These are phyloP conservation scores for Coniochaeta ligniaria DNA, from an alignment of 2,329 filamentous ascomycete genomes.

Conservation along the genomic window DNA sequence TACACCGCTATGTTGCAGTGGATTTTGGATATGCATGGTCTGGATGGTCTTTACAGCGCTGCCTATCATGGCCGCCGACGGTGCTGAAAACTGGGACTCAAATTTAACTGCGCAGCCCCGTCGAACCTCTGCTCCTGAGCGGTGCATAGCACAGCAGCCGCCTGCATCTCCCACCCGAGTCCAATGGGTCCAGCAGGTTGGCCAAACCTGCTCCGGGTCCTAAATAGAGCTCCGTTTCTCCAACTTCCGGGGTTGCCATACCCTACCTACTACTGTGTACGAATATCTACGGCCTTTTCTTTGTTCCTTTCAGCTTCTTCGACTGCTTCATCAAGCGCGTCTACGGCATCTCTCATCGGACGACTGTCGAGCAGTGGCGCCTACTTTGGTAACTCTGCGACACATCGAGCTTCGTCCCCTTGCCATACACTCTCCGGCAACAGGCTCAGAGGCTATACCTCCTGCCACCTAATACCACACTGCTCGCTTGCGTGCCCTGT, in stretches of 20 bases:
- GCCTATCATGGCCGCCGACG: conserved; percentile 1
- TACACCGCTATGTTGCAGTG: conserved; percentile 5
- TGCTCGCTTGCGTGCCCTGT: not conserved
- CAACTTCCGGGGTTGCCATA: not conserved
- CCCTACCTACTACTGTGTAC: conserved; percentile 5
- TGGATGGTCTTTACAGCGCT: not conserved
- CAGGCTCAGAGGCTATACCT: not conserved
- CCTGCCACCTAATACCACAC: not conserved
- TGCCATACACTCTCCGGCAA: not conserved
- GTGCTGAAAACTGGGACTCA: conserved; percentile 4
- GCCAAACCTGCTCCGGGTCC: not conserved
- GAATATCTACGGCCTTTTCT: not conserved
- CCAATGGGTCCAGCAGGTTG: not conserved
- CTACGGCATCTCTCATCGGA: not conserved
- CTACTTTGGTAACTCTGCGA: not conserved
- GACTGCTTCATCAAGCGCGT: not conserved
- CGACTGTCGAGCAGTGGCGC: not conserved
- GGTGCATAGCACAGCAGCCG: conserved; percentile 13
- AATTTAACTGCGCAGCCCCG: conserved; percentile 4
- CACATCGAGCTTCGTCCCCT: not conserved
- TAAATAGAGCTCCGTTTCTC: not conserved
- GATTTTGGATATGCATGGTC: conserved; percentile 2
- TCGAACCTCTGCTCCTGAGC: conserved; percentile 10
- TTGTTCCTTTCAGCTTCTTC: not conserved
- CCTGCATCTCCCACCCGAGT: conserved; percentile 3